Conservation (phyloP, 2,329 filamentous ascomycete species). For the Aspergillus proliferans region DNA sequence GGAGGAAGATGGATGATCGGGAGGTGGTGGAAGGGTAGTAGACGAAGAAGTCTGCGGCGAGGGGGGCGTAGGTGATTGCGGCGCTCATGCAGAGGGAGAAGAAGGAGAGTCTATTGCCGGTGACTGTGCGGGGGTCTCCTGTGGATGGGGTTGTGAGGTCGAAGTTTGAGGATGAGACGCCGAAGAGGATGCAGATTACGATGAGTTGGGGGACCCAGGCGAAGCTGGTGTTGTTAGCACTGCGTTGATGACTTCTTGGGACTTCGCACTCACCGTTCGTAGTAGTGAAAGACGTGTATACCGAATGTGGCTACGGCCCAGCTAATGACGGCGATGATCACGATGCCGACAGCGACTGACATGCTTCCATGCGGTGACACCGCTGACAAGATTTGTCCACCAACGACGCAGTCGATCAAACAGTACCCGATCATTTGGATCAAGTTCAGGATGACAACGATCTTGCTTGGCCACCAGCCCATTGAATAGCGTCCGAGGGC, state of each 20-base stretch:
- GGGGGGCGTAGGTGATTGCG: slow-evolving; percentile 57
- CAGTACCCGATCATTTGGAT: slow-evolving; percentile 58
- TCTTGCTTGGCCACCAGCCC: slow-evolving; percentile 61
- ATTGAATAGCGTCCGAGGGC: slow-evolving; percentile 56
- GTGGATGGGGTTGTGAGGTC: slow-evolving; percentile 48
- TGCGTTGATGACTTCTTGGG: background rate
- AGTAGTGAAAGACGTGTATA: slow-evolving; percentile 61
- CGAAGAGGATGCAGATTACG: slow-evolving; percentile 56
- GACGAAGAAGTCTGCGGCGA: slow-evolving; percentile 62
- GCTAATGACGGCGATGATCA: slow-evolving; percentile 57
- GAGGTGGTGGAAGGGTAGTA: slow-evolving; percentile 55
- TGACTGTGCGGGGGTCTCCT: slow-evolving; percentile 48
- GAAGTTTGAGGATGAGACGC: slow-evolving; percentile 55
- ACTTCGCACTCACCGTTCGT: slow-evolving; percentile 49
- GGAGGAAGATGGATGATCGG: slow-evolving; percentile 48
- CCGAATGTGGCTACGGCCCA: slow-evolving; percentile 63
- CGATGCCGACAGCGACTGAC: slow-evolving; percentile 59
- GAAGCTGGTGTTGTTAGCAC: slow-evolving; percentile 37
- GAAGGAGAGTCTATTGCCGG: slow-evolving; percentile 56
- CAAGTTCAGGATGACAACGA: slow-evolving; percentile 58
- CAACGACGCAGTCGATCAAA: slow-evolving; percentile 59
- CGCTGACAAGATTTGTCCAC: slow-evolving; percentile 62
- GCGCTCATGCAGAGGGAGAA: slow-evolving; percentile 63
- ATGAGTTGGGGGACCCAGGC: slow-evolving; percentile 60
- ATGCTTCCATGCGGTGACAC: slow-evolving; percentile 54